A percentile compares a stretch with the other conserved stretches of the same genome.
These are phyloP conservation scores for Stemphylium beticola DNA, from an alignment of 2,329 filamentous ascomycete species.

Conservation along the genomic window DNA sequence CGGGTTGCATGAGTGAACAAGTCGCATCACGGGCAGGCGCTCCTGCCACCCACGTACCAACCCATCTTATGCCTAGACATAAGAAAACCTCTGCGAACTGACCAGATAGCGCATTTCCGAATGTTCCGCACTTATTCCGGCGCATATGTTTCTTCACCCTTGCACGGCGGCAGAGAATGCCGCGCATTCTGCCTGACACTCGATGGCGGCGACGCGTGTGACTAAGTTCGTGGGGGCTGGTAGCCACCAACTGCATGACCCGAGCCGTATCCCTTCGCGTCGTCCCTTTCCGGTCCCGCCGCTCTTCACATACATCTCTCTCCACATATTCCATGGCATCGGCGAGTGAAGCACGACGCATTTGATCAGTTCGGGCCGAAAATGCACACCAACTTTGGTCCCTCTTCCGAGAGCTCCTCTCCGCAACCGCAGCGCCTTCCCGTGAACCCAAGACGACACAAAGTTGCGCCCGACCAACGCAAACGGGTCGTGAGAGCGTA, in stretches of 20 bases:
- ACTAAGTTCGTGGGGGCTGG: slow-evolving; percentile 2
- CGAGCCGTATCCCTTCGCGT: slow-evolving; percentile 1
- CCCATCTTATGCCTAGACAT: no score
- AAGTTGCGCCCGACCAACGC: slow-evolving; percentile 29
- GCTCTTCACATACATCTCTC: slow-evolving; percentile 8
- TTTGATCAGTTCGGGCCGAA: slow-evolving; percentile 8
- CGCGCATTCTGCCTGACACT: not conserved
- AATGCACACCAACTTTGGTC: slow-evolving; percentile 18
- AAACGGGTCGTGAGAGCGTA: slow-evolving; percentile 34
- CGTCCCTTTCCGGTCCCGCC: slow-evolving; percentile 6
- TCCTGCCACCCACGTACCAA: not conserved
- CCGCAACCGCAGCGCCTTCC: slow-evolving; percentile 25
- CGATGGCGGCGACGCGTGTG: not conserved
- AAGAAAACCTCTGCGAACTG: no score
- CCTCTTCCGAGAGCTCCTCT: slow-evolving; percentile 15
- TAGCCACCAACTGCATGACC: slow-evolving; percentile 6
- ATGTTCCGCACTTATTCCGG: no score
- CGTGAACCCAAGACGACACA: slow-evolving; percentile 32
- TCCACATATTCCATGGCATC: slow-evolving; percentile 9
- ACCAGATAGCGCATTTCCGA: no score
- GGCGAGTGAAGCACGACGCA: slow-evolving; percentile 10
- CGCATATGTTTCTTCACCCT: not conserved
- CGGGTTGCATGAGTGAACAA: no score
- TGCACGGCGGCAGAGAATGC: not conserved
- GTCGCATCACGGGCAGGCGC: no score